These are phyloP conservation scores for Aspergillus ruber DNA, from an alignment of 2,329 filamentous ascomycete genomes.

Conservation along the genomic window DNA sequence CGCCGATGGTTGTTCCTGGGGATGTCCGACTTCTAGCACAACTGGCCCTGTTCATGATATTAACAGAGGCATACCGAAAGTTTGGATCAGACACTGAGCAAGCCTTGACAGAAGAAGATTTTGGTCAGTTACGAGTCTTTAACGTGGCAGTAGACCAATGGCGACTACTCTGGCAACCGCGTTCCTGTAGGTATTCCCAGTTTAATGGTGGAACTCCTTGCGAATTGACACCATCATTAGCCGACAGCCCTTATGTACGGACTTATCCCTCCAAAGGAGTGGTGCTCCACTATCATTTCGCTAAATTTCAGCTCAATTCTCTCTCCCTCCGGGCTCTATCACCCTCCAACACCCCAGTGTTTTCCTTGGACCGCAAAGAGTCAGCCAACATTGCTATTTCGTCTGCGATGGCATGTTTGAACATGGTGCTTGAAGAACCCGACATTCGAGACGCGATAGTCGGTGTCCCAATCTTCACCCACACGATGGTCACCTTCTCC, in stretches of 20 bases:
- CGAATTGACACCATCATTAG: constrained; percentile 10
- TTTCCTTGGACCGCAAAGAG: constrained; percentile 41
- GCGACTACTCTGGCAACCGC: constrained; percentile 45
- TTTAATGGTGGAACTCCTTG: neutral
- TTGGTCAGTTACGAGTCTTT: constrained; percentile 43
- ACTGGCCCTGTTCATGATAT: constrained; percentile 53
- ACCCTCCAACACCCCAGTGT: constrained; percentile 36
- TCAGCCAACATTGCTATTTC: constrained; percentile 42
- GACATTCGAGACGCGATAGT: constrained; percentile 45
- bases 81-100: constrained; percentile 53
- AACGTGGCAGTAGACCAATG: constrained; percentile 48
- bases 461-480: constrained; percentile 42
- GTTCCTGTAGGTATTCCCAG: constrained; percentile 30
- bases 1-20: constrained; percentile 46
- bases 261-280: constrained; percentile 47
- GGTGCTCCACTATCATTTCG: constrained; percentile 49
- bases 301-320: constrained; percentile 48
- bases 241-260: constrained; percentile 41
- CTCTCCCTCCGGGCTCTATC: constrained; percentile 37
- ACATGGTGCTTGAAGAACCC: constrained; percentile 42
- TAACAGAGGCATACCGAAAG: constrained; percentile 50
- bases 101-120: constrained; percentile 46
- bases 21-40: constrained; percentile 55
- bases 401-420: constrained; percentile 43
- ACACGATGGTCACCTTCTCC: constrained; percentile 43